Percentiles rank a stretch among this genome's conserved stretches.
These are phyloP conservation scores for Diophrys appendiculata DNA, from an alignment of 73 alveolate genomes.

Conservation along the genomic window DNA sequence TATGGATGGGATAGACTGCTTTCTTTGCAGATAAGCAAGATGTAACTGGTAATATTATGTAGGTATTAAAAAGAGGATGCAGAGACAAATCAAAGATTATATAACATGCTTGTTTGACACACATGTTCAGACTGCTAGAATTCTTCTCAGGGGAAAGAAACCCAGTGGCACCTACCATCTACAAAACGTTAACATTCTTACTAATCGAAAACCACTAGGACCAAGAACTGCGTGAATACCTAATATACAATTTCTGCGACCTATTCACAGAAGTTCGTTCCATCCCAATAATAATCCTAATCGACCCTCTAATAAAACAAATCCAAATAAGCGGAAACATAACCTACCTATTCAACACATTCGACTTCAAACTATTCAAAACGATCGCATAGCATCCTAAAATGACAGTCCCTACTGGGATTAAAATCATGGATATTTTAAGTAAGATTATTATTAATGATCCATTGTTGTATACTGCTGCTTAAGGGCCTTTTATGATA, in stretches of 20 bases:
- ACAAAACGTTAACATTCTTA: slow-evolving; percentile 88
- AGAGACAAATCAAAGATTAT: slow-evolving; percentile 60
- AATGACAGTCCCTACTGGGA: slow-evolving; percentile 74
- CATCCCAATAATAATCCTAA: slow-evolving; percentile 91
- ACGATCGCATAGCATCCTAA: slow-evolving; percentile 88
- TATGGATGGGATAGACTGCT: slow-evolving; percentile 67
- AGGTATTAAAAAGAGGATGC: slow-evolving; percentile 67
- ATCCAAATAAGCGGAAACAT: slow-evolving; percentile 59
- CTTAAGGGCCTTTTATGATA: slow-evolving; percentile 19
- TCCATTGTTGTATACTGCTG: slow-evolving; percentile 40
- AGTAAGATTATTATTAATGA: slow-evolving; percentile 80
- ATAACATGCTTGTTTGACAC: slow-evolving; percentile 51
- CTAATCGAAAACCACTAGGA: slow-evolving; percentile 90
- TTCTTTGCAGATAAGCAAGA: slow-evolving; percentile 52
- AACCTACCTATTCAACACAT: slow-evolving; percentile 66
- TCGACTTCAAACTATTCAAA: slow-evolving; percentile 81
- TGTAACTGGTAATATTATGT: slow-evolving; percentile 45
- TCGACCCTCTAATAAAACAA: slow-evolving; percentile 91
- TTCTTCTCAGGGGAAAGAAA: slow-evolving; percentile 84
- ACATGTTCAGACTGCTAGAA: slow-evolving; percentile 59
- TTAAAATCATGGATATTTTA: slow-evolving; percentile 80
- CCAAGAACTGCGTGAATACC: slow-evolving; percentile 84
- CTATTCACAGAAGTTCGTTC: slow-evolving; percentile 71
- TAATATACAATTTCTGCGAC: slow-evolving; percentile 78
- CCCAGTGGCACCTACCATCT: slow-evolving; percentile 91